Evolutionary conservation across 495 filamentous ascomycete genomes (phyloP), one percentile per base, ranked within the genome.

Genomic region (Aspergillus diversus): DNA sequence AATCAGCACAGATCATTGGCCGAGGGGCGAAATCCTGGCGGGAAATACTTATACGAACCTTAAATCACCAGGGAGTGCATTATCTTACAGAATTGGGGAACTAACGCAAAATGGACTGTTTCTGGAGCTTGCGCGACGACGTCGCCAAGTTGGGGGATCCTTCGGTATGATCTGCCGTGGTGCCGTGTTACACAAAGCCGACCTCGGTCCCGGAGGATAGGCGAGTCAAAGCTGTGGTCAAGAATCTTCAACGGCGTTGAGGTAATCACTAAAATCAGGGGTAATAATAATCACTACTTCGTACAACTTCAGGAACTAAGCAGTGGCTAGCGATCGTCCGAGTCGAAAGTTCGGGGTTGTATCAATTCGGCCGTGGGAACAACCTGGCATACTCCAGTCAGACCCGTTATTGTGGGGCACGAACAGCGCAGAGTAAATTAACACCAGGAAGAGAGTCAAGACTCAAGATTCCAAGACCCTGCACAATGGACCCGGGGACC

Each of bases 91-190:
- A 53, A 64, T 55, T 21, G 55, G 47, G 48, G 56, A 43, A 57
- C 61, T 57, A 62, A 53, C 61, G 48, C 57, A 47, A 57, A 65
- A 17, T 16, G 43, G 33, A 52, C 8, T 33, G 16, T 53, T 52
- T 52, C 17, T 59, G 59, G 42, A 53, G 55, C 47, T 66, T 51
- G 31, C 42, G 21, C 17, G 43, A 42, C 37, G 35, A 37, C 47
- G 49, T 46, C 17, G 55, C 32, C 32, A 27, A 50, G 57, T 50
- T 43, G 16, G 52, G 52, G 35, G 35, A 61, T 66, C 60, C 59
- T 55, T 60, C 52, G 59, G 67, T 63, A 58, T 55, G 63, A 69
- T 67, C 63, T 60, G 46, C 60, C 54, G 60, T 65, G 60, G 60
- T 65, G 60, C 63, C 48, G 68, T 67, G 61, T 60, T 52, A 64